Conservation (phyloP, 2,329 filamentous ascomycete genomes). For the Fusarium vanettenii region DNA sequence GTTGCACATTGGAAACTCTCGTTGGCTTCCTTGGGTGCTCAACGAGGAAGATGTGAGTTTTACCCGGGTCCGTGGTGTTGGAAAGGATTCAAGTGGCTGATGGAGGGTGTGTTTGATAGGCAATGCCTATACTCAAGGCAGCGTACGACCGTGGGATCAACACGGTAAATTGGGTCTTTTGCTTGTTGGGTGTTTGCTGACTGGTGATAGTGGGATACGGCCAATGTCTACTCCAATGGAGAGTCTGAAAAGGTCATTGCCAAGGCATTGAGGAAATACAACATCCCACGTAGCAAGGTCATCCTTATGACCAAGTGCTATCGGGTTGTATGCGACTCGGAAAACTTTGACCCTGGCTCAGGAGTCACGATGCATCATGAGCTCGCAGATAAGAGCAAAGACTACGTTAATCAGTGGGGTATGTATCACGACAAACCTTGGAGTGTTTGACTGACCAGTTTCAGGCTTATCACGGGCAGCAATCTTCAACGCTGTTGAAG, state of each 20-base stretch:
- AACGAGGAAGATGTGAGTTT: not conserved
- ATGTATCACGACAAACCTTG: not conserved
- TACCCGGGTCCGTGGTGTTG: not conserved
- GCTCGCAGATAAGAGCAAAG: conserved; percentile 29
- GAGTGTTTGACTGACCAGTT: not conserved
- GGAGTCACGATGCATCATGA: conserved; percentile 15
- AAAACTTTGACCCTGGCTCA: conserved; percentile 15
- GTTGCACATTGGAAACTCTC: not conserved
- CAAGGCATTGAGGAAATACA: conserved; percentile 68
- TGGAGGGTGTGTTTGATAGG: not conserved
- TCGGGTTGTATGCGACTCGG: conserved; percentile 59
- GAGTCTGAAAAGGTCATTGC: conserved; percentile 64
- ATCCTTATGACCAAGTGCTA: conserved; percentile 69
- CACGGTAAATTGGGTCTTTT: conserved; percentile 12
- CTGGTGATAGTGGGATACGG: conserved; percentile 50
- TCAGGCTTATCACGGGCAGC: conserved; percentile 61
- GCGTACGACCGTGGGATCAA: conserved; percentile 37
- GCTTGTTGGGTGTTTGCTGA: not conserved
- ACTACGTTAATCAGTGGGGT: conserved; percentile 53
- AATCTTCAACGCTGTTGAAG: conserved; percentile 74
- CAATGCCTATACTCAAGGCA: conserved; percentile 25
- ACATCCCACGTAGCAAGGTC: conserved; percentile 66
- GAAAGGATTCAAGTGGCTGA: not conserved
- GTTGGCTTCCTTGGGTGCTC: conserved; percentile 8
- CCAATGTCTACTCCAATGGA: conserved; percentile 68